Base-by-base conservation (phyloP, 768 basidiomycete genomes). In the Leccinum rimulosum region DNA sequence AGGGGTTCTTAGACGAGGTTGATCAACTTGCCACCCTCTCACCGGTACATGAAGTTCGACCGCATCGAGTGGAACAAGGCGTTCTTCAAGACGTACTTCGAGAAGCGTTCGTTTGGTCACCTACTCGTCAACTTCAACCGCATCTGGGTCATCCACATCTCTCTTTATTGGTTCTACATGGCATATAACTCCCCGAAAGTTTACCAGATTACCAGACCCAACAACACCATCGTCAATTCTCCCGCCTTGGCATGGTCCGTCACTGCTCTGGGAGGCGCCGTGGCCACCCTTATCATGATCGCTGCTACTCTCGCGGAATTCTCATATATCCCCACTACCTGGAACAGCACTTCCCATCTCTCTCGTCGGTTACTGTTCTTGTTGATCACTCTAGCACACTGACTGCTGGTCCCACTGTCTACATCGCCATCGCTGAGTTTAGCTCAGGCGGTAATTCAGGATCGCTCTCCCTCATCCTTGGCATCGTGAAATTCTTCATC, bases 51-150 rank as follows among this genome's bases (percentile, higher is more conserved):
- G 90, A 92, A 89, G 72, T 96, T 99, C 63, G 94, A 96, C 73
- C 86, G 92, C 52, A 87, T 99, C 66, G 96, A 98, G 62, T 99
- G 97, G 97, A 89, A 89, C 68, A 82, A 88, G 28, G 95, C 88
- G 4, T 98, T 98, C 76, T 97, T 95, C 91, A 98, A 99, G 80
- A 98, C 96, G 0, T 99, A 98, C 75, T 94, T 89, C 64, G 97
- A 99, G 75, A 94, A 95, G 70, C 93, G 97, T 31, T 95, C 95
- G 0, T 93, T 96, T 74, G 91, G 94, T 43, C 97, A 99, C 74
- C 82, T 98, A 2, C 83, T 98, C 59, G 95, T 99, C 83, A 98
- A 99, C 81, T 99, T 99, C 80, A 98, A 98, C 78, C 92, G 96
- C 50, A 93, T 99, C 66, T 99, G 97, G 95, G 94, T 98, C 74